Evolutionary conservation across 2,329 filamentous ascomycete species (phyloP), one percentile per base, ranked within the genome.

Genomic region (Penicillium sclerotigenum): DNA sequence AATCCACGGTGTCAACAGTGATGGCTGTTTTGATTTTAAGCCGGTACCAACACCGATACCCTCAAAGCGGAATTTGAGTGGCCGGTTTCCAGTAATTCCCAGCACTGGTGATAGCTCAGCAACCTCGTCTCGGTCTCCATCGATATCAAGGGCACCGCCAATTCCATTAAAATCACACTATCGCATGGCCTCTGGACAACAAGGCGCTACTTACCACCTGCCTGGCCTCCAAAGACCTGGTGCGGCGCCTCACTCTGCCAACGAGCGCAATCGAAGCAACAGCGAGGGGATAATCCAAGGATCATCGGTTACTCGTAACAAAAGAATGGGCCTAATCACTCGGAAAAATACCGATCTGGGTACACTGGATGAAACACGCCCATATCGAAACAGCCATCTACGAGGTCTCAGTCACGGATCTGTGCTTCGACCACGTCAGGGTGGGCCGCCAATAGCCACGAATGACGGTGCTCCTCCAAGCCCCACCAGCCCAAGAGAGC

Each of bases 101-200:
- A 75, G 71, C 40, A 73, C 70, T 34, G 70, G 69, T 20, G 73
- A 75, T 48, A 90, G 89, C 68, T 65, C 64, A 10, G 87, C 88
- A 16, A 81, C 85, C 47, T 90, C 94, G 22, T 77, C 84, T 41
- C 84, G 85, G 60, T 93, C 89, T 4, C 89, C 89, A 14, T 85
- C 81, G 36, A 74, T 83, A 11, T 77, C 80, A 20, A 83, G 87
- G 33, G 81, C 88, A 28, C 90, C 92, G 3, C 89, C 89, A 0
- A 89, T 96, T 57, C 91, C 91, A 0, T 83, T 84, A 5, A 83
- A 88, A 58, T 94, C 91, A 3, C 91, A 96, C 71, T 90, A 90
- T 63, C 86, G 92, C 29, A 75, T 78, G 53, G 71, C 75, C 4
- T 80, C 77, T 4, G 75, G 75, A 24, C 76, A 66, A 18, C 63